phyloP scores from a whole-genome alignment of 768 basidiomycete species.

The Serendipita indica region DNA sequence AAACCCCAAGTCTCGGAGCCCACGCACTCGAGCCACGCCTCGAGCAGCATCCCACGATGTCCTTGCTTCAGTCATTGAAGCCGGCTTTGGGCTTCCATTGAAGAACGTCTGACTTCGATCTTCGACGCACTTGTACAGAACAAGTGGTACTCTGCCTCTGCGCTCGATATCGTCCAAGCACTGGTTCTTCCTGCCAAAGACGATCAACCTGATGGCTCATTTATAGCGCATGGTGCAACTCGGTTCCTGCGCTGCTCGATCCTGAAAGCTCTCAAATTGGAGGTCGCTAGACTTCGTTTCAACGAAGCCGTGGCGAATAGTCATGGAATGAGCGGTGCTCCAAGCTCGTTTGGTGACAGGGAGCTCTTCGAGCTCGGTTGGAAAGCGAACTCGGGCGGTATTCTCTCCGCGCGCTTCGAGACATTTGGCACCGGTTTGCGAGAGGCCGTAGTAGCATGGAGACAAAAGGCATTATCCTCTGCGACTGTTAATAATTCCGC shows the following conservation, averaged over 20 bases:
- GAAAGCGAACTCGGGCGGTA: not conserved
- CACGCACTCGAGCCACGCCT: too few relatives aligned
- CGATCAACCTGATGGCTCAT: not conserved
- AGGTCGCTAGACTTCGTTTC: not conserved
- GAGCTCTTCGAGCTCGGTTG: not conserved
- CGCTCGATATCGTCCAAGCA: not conserved
- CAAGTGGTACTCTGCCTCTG: not conserved
- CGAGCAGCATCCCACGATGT: too few relatives aligned
- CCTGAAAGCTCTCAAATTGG: not conserved
- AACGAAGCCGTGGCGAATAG: not conserved
- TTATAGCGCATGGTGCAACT: not conserved
- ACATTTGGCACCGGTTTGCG: not conserved
- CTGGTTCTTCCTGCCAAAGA: not conserved
- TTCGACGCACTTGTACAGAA: not conserved
- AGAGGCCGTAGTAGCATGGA: not conserved
- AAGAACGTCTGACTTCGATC: not conserved
- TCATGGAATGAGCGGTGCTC: conserved; percentile 6
- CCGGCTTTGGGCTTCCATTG: too few relatives aligned
- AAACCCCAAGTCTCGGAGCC: too few relatives aligned
- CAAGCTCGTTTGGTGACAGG: not conserved
- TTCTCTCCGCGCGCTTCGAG: not conserved
- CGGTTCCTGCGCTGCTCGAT: not conserved
- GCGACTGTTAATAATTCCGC: not conserved
- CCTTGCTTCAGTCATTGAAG: too few relatives aligned
- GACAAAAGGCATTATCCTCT: not conserved